Percentiles rank a stretch among this genome's conserved stretches.
These are phyloP conservation scores for Trypanosoma platydactyli DNA, from an alignment of 208 protist species.

Conservation along the genomic window DNA sequence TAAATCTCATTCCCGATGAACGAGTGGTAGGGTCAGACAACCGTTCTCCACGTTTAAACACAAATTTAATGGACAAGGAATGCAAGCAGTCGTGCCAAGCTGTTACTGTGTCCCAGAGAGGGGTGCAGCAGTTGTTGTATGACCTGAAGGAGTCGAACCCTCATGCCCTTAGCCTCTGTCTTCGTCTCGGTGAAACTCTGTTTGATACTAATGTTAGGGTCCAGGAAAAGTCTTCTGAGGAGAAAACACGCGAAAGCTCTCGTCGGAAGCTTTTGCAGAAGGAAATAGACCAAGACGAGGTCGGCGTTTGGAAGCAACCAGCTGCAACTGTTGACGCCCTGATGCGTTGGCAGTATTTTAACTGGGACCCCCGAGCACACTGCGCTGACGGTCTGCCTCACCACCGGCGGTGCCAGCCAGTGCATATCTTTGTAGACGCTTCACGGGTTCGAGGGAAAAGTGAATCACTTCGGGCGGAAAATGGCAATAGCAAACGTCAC, in stretches of 20 bases:
- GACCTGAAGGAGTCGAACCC: constrained; percentile 23
- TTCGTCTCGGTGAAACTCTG: constrained; percentile 24
- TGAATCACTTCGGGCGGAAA: not conserved
- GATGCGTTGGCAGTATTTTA: constrained; percentile 78
- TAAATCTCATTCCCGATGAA: not conserved
- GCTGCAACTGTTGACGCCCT: constrained; percentile 32
- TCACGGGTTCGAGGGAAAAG: constrained; percentile 34
- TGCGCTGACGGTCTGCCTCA: constrained; percentile 71
- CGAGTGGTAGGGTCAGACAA: not conserved
- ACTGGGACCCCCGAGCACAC: constrained; percentile 82
- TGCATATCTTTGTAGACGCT: constrained; percentile 69
- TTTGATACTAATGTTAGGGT: not conserved
- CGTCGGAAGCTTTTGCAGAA: constrained; percentile 45
- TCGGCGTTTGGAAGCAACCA: constrained; percentile 52
- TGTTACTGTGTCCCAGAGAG: constrained; percentile 8
- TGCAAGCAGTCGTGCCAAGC: not conserved
- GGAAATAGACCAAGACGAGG: constrained; percentile 61
- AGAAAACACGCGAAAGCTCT: constrained; percentile 6
- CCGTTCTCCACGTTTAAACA: constrained; percentile 3
- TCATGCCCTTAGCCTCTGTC: constrained; percentile 33
- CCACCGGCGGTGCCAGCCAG: constrained; percentile 39
- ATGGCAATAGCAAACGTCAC: not conserved
- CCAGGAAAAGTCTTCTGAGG: constrained; percentile 1
- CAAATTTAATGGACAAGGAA: not conserved
- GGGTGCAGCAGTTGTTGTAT: constrained; percentile 23